These are phyloP conservation scores for Oryza nivara DNA, from an alignment of 176 grass and related monocot species.

Conservation along the genomic window DNA sequence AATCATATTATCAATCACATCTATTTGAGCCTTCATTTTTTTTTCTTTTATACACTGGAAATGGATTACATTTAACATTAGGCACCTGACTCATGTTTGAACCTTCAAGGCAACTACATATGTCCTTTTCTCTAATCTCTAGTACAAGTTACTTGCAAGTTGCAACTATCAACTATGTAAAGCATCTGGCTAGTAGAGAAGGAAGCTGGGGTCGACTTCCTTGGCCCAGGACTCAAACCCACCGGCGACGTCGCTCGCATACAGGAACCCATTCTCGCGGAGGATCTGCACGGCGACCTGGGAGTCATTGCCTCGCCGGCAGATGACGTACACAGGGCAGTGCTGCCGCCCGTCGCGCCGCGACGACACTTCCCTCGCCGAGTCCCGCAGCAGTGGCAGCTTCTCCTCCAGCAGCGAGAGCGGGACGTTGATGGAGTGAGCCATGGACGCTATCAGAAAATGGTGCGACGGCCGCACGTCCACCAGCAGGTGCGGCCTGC, in stretches of 20 bases:
- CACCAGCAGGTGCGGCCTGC: slow-evolving; percentile 59
- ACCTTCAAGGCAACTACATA: no score
- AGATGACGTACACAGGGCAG: slow-evolving; percentile 67
- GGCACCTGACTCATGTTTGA: no score
- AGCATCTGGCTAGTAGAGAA: slow-evolving; percentile 48
- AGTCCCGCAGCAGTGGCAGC: slow-evolving; percentile 48
- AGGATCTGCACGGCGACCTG: slow-evolving; percentile 73
- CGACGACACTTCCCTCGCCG: slow-evolving; percentile 26
- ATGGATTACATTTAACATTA: no score
- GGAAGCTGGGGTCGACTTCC: slow-evolving; percentile 73
- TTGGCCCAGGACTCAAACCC: slow-evolving; percentile 74
- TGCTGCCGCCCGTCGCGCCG: background rate
- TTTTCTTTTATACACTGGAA: background rate
- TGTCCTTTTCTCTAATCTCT: no score
- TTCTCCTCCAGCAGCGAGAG: slow-evolving; percentile 62
- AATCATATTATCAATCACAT: background rate
- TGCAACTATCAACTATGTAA: background rate
- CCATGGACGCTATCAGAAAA: slow-evolving; percentile 76
- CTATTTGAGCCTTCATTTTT: background rate
- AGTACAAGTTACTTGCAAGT: background rate
- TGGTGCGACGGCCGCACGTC: slow-evolving; percentile 81
- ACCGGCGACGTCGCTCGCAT: slow-evolving; percentile 68
- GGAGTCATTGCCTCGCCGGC: slow-evolving; percentile 86
- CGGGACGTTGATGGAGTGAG: slow-evolving; percentile 73
- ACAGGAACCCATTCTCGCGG: slow-evolving; percentile 60